Evolutionary conservation across 805 yeast species (phyloP), one percentile per base, ranked within the genome.

Genomic region (Pichia paraexigua): DNA sequence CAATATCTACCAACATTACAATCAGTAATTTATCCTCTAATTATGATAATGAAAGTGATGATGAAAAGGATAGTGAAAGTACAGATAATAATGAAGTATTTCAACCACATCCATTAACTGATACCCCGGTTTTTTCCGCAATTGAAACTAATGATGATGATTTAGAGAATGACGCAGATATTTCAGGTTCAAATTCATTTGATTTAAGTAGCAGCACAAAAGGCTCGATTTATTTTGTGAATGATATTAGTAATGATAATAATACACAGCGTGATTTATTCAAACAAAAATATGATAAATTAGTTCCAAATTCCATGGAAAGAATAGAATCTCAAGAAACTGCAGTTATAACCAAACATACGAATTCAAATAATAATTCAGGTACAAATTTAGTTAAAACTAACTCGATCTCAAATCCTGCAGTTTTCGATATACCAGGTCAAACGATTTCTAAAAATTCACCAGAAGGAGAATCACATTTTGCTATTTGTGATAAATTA

Each of bases 391-490:
- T 48, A n/a, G 41, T 11, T 37, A 32, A 28, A 20, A 21, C 32
- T 8, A 11, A 20, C 5, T 20, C 41, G 7, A 20, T 11, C 10
- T 20, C 24, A 20, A 40, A 18, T 15, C 40, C 44, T 24, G 43
- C 53, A 9, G 88, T 97, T 0, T 75, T 91, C 45, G 95, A 90
- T 63, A 87, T 92, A 8, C 97, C 97, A 0, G 97, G 97, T 1
- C 85, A 89, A 55, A 90, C 55, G 12, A 27, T 43, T 27, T 83
- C 91, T 1, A 82, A 86, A 54, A 78, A 79, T 3, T 80, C 90
- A 0, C 94, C 95, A 0, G 92, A 87, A 63, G 88, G 88, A 5
- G 71, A 73, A 32, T 79, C 80, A 35, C 80, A 82, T 1, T 39
- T 43, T n/a, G 58, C 59, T 18, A 72, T 77, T 60, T 58, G 71